These are phyloP conservation scores for Sporothrix protearum DNA, from an alignment of 2,329 filamentous ascomycete species.

Conservation along the genomic window DNA sequence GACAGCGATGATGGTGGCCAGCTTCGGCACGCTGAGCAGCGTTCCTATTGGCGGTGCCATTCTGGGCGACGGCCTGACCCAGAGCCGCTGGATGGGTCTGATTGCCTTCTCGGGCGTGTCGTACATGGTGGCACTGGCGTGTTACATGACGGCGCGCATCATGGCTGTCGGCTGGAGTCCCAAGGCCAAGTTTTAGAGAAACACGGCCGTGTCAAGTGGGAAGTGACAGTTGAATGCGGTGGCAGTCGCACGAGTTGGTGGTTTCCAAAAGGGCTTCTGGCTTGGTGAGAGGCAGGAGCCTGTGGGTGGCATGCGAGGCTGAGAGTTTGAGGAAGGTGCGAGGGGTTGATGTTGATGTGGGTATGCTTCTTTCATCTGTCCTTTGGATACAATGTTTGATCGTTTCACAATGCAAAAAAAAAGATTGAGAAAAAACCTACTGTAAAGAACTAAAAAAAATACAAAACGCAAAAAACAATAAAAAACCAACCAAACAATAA, in stretches of 20 bases:
- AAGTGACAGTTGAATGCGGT: too few relatives aligned
- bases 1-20: conserved; percentile 73
- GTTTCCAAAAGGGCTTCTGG: background rate
- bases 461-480: background rate
- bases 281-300: background rate
- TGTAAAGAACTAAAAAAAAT: too few relatives aligned
- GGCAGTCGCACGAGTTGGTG: background rate
- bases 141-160: conserved; percentile 37
- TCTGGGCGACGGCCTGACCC: conserved; percentile 34
- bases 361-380: background rate
- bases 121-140: conserved; percentile 36
- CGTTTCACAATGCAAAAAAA: too few relatives aligned
- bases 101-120: conserved; percentile 41
- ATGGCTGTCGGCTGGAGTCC: conserved; percentile 39
- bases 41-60: conserved; percentile 44
- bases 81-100: conserved; percentile 38
- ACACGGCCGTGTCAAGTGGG: background rate
- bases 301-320: background rate
- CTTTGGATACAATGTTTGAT: background rate
- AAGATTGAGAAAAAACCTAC: too few relatives aligned
- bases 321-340: background rate
- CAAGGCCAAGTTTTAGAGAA: conserved; percentile 31
- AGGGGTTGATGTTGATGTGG: background rate
- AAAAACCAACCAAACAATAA: background rate
- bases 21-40: conserved; percentile 60